phyloP scores from a whole-genome alignment of 2,329 filamentous ascomycete species.

The Ramichloridium luteum region DNA sequence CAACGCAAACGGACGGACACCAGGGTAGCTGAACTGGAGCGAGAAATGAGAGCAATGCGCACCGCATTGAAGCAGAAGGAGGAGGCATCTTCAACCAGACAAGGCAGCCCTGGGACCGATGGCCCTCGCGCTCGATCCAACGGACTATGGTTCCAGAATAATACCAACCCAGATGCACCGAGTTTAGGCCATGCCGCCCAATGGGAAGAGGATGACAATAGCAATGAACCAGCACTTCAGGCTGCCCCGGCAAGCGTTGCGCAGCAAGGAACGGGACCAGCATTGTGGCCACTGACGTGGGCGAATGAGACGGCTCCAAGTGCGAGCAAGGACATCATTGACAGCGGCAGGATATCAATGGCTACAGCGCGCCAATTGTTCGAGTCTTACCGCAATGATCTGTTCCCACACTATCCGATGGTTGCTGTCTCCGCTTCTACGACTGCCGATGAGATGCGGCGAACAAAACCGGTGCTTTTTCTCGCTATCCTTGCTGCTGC shows the following conservation, averaged over 20 bases:
- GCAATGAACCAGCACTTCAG: constrained; percentile 1
- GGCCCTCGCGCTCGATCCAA: constrained; percentile 1
- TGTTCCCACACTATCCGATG: constrained; percentile 50
- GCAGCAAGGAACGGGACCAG: constrained; percentile 1
- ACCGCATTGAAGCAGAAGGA: constrained; percentile 25
- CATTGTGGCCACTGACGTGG: constrained; percentile 7
- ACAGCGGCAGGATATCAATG: constrained; percentile 46
- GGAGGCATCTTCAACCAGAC: constrained; percentile 4
- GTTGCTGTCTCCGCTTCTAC: constrained; percentile 47
- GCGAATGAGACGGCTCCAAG: constrained; percentile 7
- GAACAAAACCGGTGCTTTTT: constrained; percentile 53
- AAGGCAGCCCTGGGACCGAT: constrained; percentile 1
- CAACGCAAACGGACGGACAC: constrained; percentile 35
- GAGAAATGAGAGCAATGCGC: constrained; percentile 32
- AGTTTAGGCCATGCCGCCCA: constrained; percentile 3
- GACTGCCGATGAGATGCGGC: constrained; percentile 44
- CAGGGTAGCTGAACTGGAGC: constrained; percentile 33
- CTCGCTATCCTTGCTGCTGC: constrained; percentile 54
- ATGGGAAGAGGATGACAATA: constrained; percentile 2
- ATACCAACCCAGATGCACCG: constrained; percentile 1
- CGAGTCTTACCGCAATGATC: constrained; percentile 45
- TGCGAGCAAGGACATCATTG: constrained; percentile 33
- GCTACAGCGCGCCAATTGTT: constrained; percentile 46
- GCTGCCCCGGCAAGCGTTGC: background rate
- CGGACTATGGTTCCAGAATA: constrained; percentile 9